Base-by-base conservation (phyloP, 2,329 filamentous ascomycete species). In the Dryadomyces quercus-mongolicae region DNA sequence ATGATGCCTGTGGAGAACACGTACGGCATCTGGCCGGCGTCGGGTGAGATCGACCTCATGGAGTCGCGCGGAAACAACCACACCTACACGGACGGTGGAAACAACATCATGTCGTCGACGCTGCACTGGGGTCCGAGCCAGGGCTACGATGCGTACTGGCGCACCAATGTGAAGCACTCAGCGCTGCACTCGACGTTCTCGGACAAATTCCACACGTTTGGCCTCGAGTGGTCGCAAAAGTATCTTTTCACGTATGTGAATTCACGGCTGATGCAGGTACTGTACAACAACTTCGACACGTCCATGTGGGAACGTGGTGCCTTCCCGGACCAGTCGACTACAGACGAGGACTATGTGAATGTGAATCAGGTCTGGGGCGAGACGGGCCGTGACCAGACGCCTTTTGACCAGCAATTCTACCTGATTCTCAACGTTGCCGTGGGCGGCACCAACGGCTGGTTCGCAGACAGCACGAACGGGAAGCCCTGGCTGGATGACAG, bases 221-320 rank as follows among this genome's bases (percentile, higher is more conserved):
- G 88, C 15, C 68, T 94, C 2, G 88, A 94, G 69, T 94, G 88
- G 88, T 89, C 82, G 52, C 79, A 92, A 62, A 92, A 91, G 68
- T 93, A 94, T 67, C 72, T 93, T 56, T 94, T 92, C 72, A 91
- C 86, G 0, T 94, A 90, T 66, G 77, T 94, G 71, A 85, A 93
- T 74, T 85, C 80, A 48, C 83, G 86, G 13, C 78, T 94, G 20
- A 74, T 90, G 31, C 87, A 92, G 66, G 86, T 92, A 52, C 76
- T 89, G 58, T 94, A 90, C 72, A 84, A 80, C 61, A 86, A 84
- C 67, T 90, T 90, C 63, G 72, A 84, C 61, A 65, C 78, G 61
- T 75, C 80, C 10, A 77, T 90, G 63, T 90, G 82, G 80, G 60
- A 80, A 60, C 80, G 83, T 49, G 86, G 86, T 31, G 69, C 75